These are phyloP conservation scores for Calamus simplicifolius DNA, from an alignment of 176 grass and related monocot species.

Conservation along the genomic window DNA sequence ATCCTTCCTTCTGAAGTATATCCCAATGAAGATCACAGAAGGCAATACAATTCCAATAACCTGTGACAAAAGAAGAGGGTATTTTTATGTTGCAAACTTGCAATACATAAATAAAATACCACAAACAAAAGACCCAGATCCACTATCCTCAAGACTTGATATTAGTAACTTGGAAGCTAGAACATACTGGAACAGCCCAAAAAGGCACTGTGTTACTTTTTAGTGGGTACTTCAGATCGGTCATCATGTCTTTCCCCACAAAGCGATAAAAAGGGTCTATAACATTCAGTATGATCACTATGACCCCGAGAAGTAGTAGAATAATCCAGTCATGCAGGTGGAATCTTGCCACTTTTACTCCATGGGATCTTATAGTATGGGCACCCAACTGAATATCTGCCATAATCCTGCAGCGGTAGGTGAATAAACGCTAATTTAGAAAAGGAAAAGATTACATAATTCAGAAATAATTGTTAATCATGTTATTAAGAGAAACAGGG, in stretches of 20 bases:
- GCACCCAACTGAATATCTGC: slow-evolving; percentile 44
- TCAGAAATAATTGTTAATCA: too few species aligned
- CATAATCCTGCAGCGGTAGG: slow-evolving; percentile 15
- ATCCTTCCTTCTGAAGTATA: slow-evolving; percentile 90
- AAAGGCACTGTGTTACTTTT: slow-evolving; percentile 62
- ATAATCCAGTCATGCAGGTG: slow-evolving; percentile 75
- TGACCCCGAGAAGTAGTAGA: slow-evolving; percentile 33
- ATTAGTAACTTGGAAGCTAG: neutral
- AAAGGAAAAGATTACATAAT: too few species aligned
- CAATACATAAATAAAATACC: slow-evolving; percentile 3
- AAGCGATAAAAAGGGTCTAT: slow-evolving; percentile 71
- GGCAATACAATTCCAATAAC: slow-evolving; percentile 71
- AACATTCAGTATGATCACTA: slow-evolving; percentile 50
- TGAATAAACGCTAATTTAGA: too few species aligned
- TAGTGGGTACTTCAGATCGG: slow-evolving; percentile 47
- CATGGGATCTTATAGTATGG: slow-evolving; percentile 60
- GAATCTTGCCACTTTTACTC: slow-evolving; percentile 37
- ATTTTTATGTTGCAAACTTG: neutral
- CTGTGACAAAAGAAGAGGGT: slow-evolving; percentile 26
- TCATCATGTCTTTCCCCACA: slow-evolving; percentile 72
- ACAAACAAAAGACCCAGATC: neutral
- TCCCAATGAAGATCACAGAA: slow-evolving; percentile 41
- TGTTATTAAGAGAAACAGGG: too few species aligned
- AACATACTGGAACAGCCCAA: slow-evolving; percentile 66
- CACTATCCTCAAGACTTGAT: too few species aligned